Percentiles rank a stretch among this genome's conserved stretches.
phyloP scores from a whole-genome alignment of 2,329 filamentous ascomycete genomes.

The Aspergillaceae sp. region DNA sequence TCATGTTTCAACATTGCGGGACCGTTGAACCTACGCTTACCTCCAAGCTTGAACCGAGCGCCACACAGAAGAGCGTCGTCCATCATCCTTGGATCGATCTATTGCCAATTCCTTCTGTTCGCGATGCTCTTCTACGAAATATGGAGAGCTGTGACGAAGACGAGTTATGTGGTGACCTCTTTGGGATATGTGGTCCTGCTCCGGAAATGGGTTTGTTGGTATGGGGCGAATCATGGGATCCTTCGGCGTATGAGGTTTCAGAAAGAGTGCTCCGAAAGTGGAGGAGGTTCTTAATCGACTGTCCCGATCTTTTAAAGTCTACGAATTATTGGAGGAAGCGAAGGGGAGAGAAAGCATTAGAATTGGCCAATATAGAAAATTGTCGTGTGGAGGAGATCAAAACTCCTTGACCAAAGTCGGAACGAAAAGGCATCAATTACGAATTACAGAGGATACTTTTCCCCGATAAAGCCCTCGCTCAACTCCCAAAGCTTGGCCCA shows the following conservation, averaged over 20 bases:
- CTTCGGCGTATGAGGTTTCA: not conserved
- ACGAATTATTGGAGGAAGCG: not conserved
- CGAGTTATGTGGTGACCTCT: not conserved
- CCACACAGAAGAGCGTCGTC: not conserved
- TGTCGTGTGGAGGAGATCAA: too few relatives aligned
- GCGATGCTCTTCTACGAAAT: not conserved
- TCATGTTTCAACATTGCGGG: not conserved
- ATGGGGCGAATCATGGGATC: not conserved
- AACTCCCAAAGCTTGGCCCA: not conserved
- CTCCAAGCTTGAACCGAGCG: not conserved
- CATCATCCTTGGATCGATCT: not conserved
- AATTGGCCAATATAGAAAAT: not conserved
- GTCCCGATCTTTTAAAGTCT: not conserved
- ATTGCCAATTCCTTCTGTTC: not conserved
- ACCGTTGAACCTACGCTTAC: not conserved
- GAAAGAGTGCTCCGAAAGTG: not conserved
- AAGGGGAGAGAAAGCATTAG: not conserved
- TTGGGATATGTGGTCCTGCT: not conserved
- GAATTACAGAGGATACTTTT: not conserved
- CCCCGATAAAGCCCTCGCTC: not conserved
- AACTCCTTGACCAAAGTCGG: not conserved
- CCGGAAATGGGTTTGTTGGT: not conserved
- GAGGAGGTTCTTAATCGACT: not conserved
- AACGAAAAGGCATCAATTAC: not conserved
- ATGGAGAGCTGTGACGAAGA: not conserved